A percentile compares a stretch with the other conserved stretches of the same genome.
These are phyloP conservation scores for Trametopsis cervina DNA, from an alignment of 768 basidiomycete genomes.

Conservation along the genomic window DNA sequence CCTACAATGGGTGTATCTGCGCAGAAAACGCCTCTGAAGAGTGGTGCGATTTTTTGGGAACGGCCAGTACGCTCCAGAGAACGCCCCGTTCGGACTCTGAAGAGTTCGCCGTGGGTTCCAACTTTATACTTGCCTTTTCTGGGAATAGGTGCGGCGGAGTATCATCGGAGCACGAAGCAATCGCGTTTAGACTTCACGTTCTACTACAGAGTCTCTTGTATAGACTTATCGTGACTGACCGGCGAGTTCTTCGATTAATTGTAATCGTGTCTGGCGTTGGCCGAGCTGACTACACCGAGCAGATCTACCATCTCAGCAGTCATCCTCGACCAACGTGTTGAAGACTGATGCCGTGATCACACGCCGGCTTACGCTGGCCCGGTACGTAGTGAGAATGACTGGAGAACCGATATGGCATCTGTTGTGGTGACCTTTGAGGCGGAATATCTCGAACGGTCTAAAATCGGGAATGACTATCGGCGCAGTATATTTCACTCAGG, in stretches of 20 bases:
- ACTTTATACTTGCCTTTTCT: constrained; percentile 4
- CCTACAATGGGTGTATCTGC: background rate
- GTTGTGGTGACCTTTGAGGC: no score
- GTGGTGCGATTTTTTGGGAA: background rate
- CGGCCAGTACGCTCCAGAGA: background rate
- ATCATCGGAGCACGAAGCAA: constrained; percentile 8
- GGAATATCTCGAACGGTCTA: no score
- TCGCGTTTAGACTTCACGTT: constrained; percentile 2
- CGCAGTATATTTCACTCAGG: no score
- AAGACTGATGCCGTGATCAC: background rate
- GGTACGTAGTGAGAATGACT: background rate
- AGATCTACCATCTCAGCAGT: background rate
- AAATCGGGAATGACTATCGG: no score
- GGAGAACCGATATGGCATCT: background rate
- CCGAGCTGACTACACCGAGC: background rate
- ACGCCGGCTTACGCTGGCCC: background rate
- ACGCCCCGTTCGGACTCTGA: constrained; percentile 2
- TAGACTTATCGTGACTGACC: background rate
- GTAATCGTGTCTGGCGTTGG: background rate
- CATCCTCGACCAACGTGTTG: background rate
- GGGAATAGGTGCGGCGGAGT: constrained; percentile 4
- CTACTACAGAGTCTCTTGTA: background rate
- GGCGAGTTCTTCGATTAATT: background rate
- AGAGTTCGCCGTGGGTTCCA: constrained; percentile 2
- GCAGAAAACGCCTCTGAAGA: background rate